A percentile compares a stretch with the other conserved stretches of the same genome.
Evolutionary conservation across 129 eudicot species (phyloP).

Genomic region (Smallanthus sonchifolius): DNA sequence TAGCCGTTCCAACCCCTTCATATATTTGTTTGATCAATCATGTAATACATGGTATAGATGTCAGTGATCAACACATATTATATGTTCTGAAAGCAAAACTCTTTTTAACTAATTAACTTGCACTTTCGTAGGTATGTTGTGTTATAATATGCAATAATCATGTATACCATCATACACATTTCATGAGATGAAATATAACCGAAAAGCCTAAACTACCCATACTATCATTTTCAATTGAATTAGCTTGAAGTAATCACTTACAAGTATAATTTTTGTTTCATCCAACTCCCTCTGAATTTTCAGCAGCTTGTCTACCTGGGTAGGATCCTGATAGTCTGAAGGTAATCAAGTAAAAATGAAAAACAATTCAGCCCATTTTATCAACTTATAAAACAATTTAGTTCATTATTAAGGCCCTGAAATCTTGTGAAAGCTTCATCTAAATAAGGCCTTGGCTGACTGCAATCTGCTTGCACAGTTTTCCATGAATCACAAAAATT

Average conservation of each 20-base stretch:
- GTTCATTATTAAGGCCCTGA: slow-evolving; percentile 45
- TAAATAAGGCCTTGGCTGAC: slow-evolving; percentile 88
- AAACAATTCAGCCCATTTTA: slow-evolving; percentile 6
- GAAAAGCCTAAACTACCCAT: neutral
- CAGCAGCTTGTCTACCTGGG: slow-evolving; percentile 97
- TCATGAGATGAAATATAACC: no score
- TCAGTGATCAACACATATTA: no score
- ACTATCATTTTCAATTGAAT: neutral
- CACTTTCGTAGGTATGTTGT: no score
- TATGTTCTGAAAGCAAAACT: no score
- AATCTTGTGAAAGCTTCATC: slow-evolving; percentile 75
- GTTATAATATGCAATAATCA: no score
- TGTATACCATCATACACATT: no score
- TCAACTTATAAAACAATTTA: neutral
- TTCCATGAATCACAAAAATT: slow-evolving; percentile 92
- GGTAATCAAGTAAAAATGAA: neutral
- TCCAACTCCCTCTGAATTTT: slow-evolving; percentile 92
- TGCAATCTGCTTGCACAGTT: slow-evolving; percentile 57
- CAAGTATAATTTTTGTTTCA: slow-evolving; percentile 97
- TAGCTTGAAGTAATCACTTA: slow-evolving; percentile 36
- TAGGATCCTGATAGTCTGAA: slow-evolving; percentile 73
- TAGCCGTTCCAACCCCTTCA: no score
- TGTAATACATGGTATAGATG: no score
- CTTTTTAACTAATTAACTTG: no score
- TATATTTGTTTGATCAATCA: no score